Evolutionary conservation across 2,329 filamentous ascomycete species (phyloP).

Genomic region (Stagonosporopsis cucurbitacearum): DNA sequence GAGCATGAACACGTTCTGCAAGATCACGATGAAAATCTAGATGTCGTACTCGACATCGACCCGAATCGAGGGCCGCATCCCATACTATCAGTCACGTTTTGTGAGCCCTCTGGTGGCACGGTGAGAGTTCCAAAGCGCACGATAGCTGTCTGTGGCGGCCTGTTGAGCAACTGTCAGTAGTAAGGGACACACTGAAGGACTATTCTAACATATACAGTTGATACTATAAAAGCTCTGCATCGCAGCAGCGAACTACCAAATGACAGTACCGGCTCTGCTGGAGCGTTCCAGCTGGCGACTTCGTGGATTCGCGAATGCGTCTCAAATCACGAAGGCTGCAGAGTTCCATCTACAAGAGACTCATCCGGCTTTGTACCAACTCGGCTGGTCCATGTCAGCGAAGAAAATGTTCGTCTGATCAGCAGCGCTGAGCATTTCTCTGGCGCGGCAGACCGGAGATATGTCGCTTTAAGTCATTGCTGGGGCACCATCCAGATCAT

Average conservation of each 20-base stretch:
- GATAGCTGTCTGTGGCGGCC: not conserved
- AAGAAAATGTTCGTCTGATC: not conserved
- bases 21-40: conserved; percentile 19
- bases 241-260: conserved; percentile 15
- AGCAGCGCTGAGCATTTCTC: not conserved
- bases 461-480: conserved; percentile 33
- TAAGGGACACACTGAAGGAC: not conserved
- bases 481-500: conserved; percentile 30
- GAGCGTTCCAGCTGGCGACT: conserved; percentile 25
- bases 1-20: conserved; percentile 19
- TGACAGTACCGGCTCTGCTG: conserved; percentile 26
- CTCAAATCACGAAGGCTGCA: conserved; percentile 20
- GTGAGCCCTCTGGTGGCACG: conserved; percentile 1
- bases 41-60: conserved; percentile 21
- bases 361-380: not conserved
- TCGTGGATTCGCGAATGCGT: conserved; percentile 27
- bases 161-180: not conserved
- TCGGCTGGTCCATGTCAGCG: not conserved
- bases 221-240: conserved; percentile 11
- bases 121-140: not conserved
- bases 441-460: conserved; percentile 14
- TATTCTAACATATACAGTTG: not conserved
- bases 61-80: conserved; percentile 18
- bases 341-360: not conserved
- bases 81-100: conserved; percentile 22